A percentile compares a stretch with the other conserved stretches of the same genome.
phyloP scores from a whole-genome alignment of 306 rosid species.

The Clitoria ternatea region DNA sequence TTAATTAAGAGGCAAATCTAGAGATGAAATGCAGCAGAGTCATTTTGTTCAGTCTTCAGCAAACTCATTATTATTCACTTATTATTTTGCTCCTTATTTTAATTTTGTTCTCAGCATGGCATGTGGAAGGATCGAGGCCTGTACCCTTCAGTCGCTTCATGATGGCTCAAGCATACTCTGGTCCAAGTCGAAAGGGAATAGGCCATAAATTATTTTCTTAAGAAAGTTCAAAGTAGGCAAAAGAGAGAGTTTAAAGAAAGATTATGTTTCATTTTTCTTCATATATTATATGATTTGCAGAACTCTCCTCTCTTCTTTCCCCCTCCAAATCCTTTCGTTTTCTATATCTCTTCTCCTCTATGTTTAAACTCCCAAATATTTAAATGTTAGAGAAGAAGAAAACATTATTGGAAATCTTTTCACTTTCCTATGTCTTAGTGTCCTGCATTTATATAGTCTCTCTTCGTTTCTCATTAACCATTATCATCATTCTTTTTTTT shows the following conservation, averaged over 20 bases:
- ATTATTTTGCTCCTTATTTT: constrained; percentile 28
- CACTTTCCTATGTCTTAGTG: no score
- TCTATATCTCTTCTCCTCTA: no score
- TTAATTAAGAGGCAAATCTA: neutral
- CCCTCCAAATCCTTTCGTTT: neutral
- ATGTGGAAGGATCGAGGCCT: constrained; percentile 41
- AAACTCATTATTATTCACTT: neutral
- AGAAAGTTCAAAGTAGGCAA: no score
- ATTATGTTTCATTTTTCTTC: no score
- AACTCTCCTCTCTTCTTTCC: no score
- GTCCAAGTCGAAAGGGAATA: constrained; percentile 44
- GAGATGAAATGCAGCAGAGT: constrained; percentile 20
- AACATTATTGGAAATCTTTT: no score
- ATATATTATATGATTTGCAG: no score
- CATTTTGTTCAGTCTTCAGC: neutral
- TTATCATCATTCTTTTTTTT: neutral
- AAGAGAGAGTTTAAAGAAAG: no score
- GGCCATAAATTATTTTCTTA: constrained; percentile 38
- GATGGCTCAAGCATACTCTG: constrained; percentile 50
- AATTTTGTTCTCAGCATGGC: constrained; percentile 12
- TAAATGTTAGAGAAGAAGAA: no score
- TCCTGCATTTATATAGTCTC: no score
- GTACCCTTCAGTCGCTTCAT: constrained; percentile 17
- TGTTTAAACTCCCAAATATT: no score
- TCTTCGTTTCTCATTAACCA: no score